phyloP scores from a whole-genome alignment of 169 alveolate species.

The Plasmodium coatneyi region DNA sequence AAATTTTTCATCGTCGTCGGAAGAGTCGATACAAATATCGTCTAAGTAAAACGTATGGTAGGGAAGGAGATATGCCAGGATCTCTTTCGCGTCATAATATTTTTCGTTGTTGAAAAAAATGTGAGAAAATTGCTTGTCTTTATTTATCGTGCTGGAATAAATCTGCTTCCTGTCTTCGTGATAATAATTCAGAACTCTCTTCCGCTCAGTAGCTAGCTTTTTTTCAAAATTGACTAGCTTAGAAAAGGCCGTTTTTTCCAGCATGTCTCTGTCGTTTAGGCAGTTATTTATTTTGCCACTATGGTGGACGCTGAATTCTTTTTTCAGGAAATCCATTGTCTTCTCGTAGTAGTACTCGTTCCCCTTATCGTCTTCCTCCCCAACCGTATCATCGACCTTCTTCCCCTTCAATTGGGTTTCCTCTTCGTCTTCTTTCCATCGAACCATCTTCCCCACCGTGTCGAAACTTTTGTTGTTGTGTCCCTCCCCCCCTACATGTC shows the following conservation, averaged over 20 bases:
- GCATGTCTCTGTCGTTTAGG: slow-evolving; percentile 1
- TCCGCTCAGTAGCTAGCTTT: slow-evolving; percentile 40
- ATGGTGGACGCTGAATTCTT: neutral
- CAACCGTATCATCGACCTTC: neutral
- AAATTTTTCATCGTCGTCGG: slow-evolving; percentile 1
- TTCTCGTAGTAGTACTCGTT: slow-evolving; percentile 50
- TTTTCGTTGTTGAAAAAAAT: slow-evolving; percentile 36
- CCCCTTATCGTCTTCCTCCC: neutral
- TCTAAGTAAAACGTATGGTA: slow-evolving; percentile 57
- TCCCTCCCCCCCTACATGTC: neutral
- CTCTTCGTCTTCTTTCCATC: slow-evolving; percentile 1
- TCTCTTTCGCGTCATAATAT: slow-evolving; percentile 63
- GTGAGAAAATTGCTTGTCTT: slow-evolving; percentile 66
- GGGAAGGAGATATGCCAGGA: slow-evolving; percentile 50
- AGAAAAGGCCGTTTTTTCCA: slow-evolving; percentile 50
- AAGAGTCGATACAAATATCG: slow-evolving; percentile 20
- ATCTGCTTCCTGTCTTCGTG: slow-evolving; percentile 59
- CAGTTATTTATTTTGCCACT: neutral
- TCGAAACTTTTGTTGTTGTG: neutral
- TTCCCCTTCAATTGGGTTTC: neutral
- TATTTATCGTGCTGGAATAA: slow-evolving; percentile 28
- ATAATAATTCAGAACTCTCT: slow-evolving; percentile 41
- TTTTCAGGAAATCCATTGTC: slow-evolving; percentile 19
- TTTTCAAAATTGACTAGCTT: slow-evolving; percentile 55
- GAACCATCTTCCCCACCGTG: neutral